Evolutionary conservation across 345 rosid species (phyloP), one percentile per base, ranked within the genome.

Genomic region (Eucalyptus sp.): DNA sequence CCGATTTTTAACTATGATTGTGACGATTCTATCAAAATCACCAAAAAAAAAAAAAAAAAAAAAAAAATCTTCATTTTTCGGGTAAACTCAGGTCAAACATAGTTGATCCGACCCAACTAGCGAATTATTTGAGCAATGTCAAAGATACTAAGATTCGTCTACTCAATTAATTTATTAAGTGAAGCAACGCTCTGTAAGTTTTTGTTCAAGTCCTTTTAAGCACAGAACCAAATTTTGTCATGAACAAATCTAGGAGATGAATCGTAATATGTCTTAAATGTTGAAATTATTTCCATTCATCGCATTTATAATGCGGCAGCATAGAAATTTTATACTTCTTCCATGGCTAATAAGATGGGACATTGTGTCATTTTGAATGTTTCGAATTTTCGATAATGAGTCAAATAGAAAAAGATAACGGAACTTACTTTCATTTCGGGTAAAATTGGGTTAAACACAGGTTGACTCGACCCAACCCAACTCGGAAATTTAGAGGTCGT

Each of bases 261-360:
- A 58, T 58, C 14, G 0, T 0, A 60, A 3, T 27, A 27, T 60
- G 66, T 27, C 14, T 25, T 0, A 0, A 2, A 25, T 27, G 31
- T 60, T 1, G 2, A 60, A 60, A 60, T 25, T 60, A 1, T 25
- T 60, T 27, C 29, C 29, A 56, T 56, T 56, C 62, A 22, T 22
- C 3, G 6, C 27, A 24, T 56, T 56, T 4, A 56, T 56, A 56
- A 24, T 8, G 0, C 25, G 3, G 27, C 1, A n/a, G 15, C 18
- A n/a, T n/a, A 64, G 20, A n/a, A 64, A n/a, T n/a, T n/a, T 29
- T 60, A 7, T 64, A 14, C 10, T 7, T 64, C 5, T n/a, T 64
- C 3, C 10, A n/a, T n/a, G 37, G 3, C 37, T 29, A 64, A 64
- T 15, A 64, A 13, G 68, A 60, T 27, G 14, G 31, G 31, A 62